Base-by-base conservation (phyloP, 306 rosid genomes). In the Lagenaria siceraria region DNA sequence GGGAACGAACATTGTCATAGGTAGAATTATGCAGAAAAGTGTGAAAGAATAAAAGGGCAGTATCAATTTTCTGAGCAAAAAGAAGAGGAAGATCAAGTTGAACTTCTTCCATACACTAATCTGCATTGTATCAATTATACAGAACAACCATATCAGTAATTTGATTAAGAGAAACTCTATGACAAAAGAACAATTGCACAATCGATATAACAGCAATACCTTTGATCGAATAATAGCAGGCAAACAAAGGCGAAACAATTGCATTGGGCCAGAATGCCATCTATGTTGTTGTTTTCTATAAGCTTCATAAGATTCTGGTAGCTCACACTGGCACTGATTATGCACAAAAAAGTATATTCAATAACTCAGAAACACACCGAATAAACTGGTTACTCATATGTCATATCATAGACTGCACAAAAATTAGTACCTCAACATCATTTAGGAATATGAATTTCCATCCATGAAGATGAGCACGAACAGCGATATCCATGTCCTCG, bases 251-350 rank as follows among this genome's bases (percentile, higher is more conserved):
- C 97, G 93, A 80, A 93, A 93, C 83, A 93, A 81, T 73, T 93
- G 98, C 98, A 93, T 93, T 49, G 98, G 98, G 9, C 98, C 97
- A 1, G 97, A 93, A 76, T 93, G 98, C 98, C 98, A 93, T 83
- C 96, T 82, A 75, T 93, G 97, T 43, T 93, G 98, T 33, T 93
- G 97, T 79, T 93, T 93, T 77, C 97, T 84, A 69, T 93, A 93
- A 81, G 98, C 97, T 86, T 91, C 98, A 35, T 93, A 93, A 60
- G 97, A 94, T 80, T 94, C 98, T 0, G 98, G 98, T 73, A 94
- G 54, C 84, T 93, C 98, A 52, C 98, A 93, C 69, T 91, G 97
- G 85, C 98, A 93, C 98, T 93, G 85, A 60, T 84, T 31, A 65
- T 64, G 78, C 46, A 38, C 24, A 62, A 10, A 54, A 78, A 64